These are phyloP conservation scores for Asterochloris erici DNA, from an alignment of 139 green algal genomes.

Conservation along the genomic window DNA sequence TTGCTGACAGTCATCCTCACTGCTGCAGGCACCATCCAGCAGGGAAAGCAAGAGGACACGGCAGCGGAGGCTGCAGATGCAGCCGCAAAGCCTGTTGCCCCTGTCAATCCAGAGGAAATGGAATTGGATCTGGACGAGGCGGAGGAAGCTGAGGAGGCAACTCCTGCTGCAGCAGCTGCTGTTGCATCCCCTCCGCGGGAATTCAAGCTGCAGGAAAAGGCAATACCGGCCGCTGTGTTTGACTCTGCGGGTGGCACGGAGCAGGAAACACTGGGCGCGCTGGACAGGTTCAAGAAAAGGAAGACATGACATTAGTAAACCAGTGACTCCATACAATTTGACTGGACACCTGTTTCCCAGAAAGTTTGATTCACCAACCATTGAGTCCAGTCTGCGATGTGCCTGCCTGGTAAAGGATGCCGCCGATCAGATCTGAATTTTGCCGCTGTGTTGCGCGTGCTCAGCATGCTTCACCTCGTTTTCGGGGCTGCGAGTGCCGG, in stretches of 20 bases:
- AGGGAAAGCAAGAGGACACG: not conserved
- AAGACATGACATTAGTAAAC: not conserved
- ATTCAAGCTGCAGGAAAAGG: constrained; percentile 65
- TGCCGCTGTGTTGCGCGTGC: no score
- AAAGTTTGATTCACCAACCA: not conserved
- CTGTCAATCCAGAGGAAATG: constrained; percentile 91
- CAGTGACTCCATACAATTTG: not conserved
- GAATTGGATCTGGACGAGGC: constrained; percentile 67
- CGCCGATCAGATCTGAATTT: no score
- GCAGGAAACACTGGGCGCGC: constrained; percentile 22
- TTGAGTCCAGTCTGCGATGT: not conserved
- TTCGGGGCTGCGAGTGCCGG: no score
- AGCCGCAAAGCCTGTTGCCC: constrained; percentile 13
- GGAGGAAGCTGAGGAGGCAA: constrained; percentile 36
- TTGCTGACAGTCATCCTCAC: no score
- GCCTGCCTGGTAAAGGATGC: no score
- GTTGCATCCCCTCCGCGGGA: constrained; percentile 2
- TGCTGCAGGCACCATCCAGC: no score
- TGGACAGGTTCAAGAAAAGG: constrained; percentile 49
- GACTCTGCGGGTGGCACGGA: constrained; percentile 24
- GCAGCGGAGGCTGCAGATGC: not conserved
- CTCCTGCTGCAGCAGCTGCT: not conserved
- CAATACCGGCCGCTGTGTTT: constrained; percentile 63
- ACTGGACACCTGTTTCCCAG: not conserved
- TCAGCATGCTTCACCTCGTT: no score